phyloP scores from a whole-genome alignment of 345 rosid species.

The Hibiscus mutabilis region DNA sequence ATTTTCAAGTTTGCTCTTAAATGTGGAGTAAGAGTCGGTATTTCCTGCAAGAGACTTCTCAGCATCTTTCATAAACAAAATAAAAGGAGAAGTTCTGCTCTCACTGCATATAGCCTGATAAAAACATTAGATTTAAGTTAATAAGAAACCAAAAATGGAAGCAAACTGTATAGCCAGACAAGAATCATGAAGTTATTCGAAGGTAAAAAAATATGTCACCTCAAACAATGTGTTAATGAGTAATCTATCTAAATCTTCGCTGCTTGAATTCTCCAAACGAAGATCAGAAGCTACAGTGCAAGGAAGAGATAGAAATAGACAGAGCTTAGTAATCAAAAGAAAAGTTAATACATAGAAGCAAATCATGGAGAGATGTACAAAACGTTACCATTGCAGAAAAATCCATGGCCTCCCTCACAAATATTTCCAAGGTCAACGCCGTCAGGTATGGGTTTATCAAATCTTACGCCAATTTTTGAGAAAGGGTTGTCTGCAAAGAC shows the following conservation, averaged over 20 bases:
- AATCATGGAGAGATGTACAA: not conserved
- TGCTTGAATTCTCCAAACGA: conserved; percentile 40
- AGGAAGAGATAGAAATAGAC: conserved; percentile 13
- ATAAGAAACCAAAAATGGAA: conserved; percentile 12
- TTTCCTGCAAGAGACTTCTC: conserved; percentile 82
- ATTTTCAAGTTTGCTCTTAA: conserved; percentile 56
- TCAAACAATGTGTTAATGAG: conserved; percentile 70
- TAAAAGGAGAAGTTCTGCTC: conserved; percentile 75
- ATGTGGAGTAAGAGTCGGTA: conserved; percentile 50
- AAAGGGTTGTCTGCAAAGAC: conserved; percentile 61
- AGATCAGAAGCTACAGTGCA: conserved; percentile 56
- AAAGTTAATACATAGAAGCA: conserved; percentile 3
- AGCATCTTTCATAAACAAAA: conserved; percentile 85
- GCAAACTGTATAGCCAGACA: not conserved
- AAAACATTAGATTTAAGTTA: conserved; percentile 11
- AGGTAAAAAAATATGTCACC: conserved; percentile 36
- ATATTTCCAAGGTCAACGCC: conserved; percentile 81
- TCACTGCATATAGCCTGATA: conserved; percentile 55
- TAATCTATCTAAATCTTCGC: conserved; percentile 55
- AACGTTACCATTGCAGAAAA: conserved; percentile 74
- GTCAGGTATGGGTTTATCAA: conserved; percentile 67
- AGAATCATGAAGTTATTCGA: not conserved
- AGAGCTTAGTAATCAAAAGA: conserved; percentile 16
- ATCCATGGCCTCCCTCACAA: conserved; percentile 69
- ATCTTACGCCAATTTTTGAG: conserved; percentile 82